phyloP scores from a whole-genome alignment of 768 basidiomycete genomes.

The Phlebiopsis gigantea region DNA sequence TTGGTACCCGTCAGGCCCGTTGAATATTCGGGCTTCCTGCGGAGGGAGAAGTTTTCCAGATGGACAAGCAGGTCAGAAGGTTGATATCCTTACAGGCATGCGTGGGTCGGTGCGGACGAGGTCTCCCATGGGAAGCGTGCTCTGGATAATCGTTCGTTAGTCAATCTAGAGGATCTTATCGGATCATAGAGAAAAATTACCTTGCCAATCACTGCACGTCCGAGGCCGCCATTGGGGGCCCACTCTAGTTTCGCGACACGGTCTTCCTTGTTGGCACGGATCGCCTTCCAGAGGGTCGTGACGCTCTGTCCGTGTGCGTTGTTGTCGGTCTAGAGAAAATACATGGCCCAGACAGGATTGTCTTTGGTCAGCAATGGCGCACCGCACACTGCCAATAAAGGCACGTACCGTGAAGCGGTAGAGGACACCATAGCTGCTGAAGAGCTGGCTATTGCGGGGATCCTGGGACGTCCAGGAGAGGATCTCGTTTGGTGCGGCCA shows the following conservation, averaged over 20 bases:
- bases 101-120: constrained; percentile 67
- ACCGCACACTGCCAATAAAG: constrained; percentile 15
- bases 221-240: constrained; percentile 77
- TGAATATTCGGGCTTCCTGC: constrained; percentile 51
- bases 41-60: constrained; percentile 10
- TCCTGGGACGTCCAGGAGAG: constrained; percentile 87
- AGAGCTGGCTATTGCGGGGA: constrained; percentile 77
- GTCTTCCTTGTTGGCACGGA: constrained; percentile 82
- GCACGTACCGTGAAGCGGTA: constrained; percentile 71
- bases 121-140: constrained; percentile 77
- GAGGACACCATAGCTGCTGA: constrained; percentile 74
- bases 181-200: constrained; percentile 32
- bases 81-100: constrained; percentile 44
- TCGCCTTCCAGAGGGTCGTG: constrained; percentile 76
- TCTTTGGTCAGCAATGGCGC: constrained; percentile 2
- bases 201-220: constrained; percentile 83
- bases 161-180: constrained; percentile 16
- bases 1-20: constrained; percentile 74
- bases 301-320: constrained; percentile 59
- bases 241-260: constrained; percentile 86
- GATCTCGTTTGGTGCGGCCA: constrained; percentile 51
- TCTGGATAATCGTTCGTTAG: constrained; percentile 35
- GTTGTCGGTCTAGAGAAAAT: constrained; percentile 53
- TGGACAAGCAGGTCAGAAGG: constrained; percentile 8
- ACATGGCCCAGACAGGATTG: constrained; percentile 25